Percentiles rank a stretch among this genome's conserved stretches.
These are phyloP conservation scores for Yamadazyma jaroonii DNA, from an alignment of 1,139 yeast genomes.

Conservation along the genomic window DNA sequence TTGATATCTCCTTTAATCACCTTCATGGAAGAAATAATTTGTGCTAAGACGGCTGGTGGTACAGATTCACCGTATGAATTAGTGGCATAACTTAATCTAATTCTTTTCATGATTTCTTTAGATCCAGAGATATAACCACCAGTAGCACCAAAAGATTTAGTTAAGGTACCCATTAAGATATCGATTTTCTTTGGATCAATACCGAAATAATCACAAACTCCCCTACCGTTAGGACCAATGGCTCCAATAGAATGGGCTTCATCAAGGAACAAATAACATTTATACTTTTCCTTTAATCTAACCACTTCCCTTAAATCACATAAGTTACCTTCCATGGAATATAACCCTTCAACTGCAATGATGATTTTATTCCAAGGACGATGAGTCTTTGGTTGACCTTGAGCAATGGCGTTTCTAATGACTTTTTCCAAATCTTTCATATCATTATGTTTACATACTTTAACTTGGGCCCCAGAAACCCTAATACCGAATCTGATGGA, in stretches of 20 bases:
- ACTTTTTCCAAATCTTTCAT: constrained; percentile 77
- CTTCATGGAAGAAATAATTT: constrained; percentile 75
- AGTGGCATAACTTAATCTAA: constrained; percentile 72
- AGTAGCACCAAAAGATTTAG: constrained; percentile 97
- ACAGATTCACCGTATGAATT: constrained; percentile 79
- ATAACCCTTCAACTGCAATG: constrained; percentile 92
- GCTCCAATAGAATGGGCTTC: constrained; percentile 99
- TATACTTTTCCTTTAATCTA: constrained; percentile 77
- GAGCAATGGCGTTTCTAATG: constrained; percentile 83
- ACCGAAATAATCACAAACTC: constrained; percentile 90
- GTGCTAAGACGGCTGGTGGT: constrained; percentile 88
- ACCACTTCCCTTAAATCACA: constrained; percentile 79
- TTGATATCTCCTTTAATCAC: constrained; percentile 77
- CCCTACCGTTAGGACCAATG: constrained; percentile 89
- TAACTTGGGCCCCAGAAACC: constrained; percentile 88
- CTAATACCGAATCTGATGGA: constrained; percentile 95
- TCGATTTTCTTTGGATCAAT: constrained; percentile 76
- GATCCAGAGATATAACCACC: constrained; percentile 93
- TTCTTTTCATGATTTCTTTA: constrained; percentile 63
- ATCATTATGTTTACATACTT: constrained; percentile 90
- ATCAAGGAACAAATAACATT: constrained; percentile 86
- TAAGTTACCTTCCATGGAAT: constrained; percentile 97
- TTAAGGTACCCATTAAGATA: constrained; percentile 93
- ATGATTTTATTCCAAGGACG: constrained; percentile 97
- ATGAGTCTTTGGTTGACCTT: constrained; percentile 95